Base-by-base conservation (phyloP, 139 green algal genomes). In the Deuterostichococcus epilithicus region DNA sequence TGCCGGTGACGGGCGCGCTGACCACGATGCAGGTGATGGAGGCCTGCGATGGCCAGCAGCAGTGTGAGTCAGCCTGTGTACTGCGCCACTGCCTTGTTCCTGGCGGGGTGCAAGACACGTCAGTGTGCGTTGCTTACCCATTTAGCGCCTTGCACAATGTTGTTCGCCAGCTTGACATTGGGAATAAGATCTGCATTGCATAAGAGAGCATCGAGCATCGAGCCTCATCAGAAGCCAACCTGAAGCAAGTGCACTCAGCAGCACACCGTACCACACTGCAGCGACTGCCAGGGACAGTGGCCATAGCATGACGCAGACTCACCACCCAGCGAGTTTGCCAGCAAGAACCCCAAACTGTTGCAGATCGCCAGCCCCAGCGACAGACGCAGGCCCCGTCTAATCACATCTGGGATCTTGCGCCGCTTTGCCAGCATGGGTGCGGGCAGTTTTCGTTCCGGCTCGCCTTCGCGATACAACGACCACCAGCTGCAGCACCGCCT, bases 1-100 rank as follows among this genome's bases (percentile, higher is more conserved):
- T 82, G 0, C 78, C 78, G 25, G 77, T 70, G 33, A 82, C 70
- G 0, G 70, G 77, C 20, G 59, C 52, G 0, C 58, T 59, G 0
- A 81, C 76, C 3, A 76, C 69, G 13, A 74, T 70, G 13, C 75
- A 52, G 28, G 76, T 80, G 76, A 80, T 80, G 36, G 69, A 70
- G 8, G 63, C 63, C 30, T 69, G 30, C 6, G 63, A 3, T 22
- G 5, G 5, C 4, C 23, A 26, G 15, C 20, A 37, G n/a, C 5
- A 69, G 23, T 37, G 63, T n/a, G 10, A 23, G 59, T 32, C 59
- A 67, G 6, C 23, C 59, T 8, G 26, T 34, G 15, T 26, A 13
- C 45, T 13, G 18, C 18, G 18, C 45, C 45, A 60, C 45, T 60
- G 18, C 18, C 15, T 26, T 60, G 45, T 13, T 60, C 45, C 45